These are phyloP conservation scores for Rhizophlyctis rosea DNA, from an alignment of 192 early-diverging fungal genomes.

Conservation along the genomic window DNA sequence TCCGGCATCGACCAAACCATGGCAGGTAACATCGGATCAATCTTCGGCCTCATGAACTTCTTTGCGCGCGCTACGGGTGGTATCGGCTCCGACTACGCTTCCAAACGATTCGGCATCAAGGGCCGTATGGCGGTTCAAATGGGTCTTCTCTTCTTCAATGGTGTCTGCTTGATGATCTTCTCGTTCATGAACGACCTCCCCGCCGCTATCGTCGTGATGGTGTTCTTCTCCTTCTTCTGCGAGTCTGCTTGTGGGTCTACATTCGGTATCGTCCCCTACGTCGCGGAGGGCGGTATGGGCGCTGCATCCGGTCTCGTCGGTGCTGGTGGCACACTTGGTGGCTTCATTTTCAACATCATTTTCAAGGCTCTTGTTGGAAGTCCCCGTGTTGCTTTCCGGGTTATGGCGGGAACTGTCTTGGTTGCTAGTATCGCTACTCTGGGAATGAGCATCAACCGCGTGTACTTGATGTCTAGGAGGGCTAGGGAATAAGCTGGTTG, in stretches of 20 bases:
- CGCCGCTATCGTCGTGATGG: slow-evolving; percentile 41
- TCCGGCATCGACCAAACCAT: slow-evolving; percentile 26
- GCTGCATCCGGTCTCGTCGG: slow-evolving; percentile 57
- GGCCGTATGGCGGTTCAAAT: slow-evolving; percentile 50
- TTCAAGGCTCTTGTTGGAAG: slow-evolving; percentile 40
- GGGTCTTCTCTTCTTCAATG: slow-evolving; percentile 42
- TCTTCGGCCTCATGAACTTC: slow-evolving; percentile 67
- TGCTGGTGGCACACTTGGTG: slow-evolving; percentile 61
- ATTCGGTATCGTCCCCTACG: slow-evolving; percentile 59
- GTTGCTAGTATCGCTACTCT: not conserved
- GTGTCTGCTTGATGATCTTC: slow-evolving; percentile 50
- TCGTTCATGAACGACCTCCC: slow-evolving; percentile 32
- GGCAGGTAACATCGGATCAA: slow-evolving; percentile 48
- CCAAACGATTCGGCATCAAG: slow-evolving; percentile 28
- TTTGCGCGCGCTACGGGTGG: slow-evolving; percentile 64
- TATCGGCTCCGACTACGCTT: slow-evolving; percentile 48
- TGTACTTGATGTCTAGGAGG: not conserved
- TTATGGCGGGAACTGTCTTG: slow-evolving; percentile 37
- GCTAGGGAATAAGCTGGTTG: too few species aligned
- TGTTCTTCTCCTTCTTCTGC: slow-evolving; percentile 52
- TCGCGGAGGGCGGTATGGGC: slow-evolving; percentile 44
- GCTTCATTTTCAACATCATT: slow-evolving; percentile 50
- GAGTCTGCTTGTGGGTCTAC: slow-evolving; percentile 57
- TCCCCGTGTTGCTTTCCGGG: slow-evolving; percentile 31
- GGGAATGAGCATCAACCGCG: not conserved